Base-by-base conservation (phyloP, 2,329 filamentous ascomycete species). In the Alternaria brassicicola region DNA sequence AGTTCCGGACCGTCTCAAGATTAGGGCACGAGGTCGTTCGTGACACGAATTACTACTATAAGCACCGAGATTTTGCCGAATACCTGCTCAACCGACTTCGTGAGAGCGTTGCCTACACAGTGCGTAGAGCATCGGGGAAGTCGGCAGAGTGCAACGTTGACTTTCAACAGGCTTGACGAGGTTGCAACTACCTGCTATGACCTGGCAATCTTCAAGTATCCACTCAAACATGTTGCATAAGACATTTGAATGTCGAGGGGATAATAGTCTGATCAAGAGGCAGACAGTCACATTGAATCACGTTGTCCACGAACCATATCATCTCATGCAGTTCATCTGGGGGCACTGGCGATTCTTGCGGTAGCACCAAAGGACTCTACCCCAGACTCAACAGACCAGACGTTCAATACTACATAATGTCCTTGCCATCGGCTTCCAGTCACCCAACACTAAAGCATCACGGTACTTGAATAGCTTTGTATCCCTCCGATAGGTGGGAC, bases 11-110 rank as follows among this genome's bases (percentile, higher is more conserved):
- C 19, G 30, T 47, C 28, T 47, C 43, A 33, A 33, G 28, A 17
- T 33, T 33, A 33, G 43, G 10, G 43, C 43, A 46, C 30, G 28
- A 46, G 28, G 17, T 33, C 28, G 28, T 46, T 46, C 17, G 43
- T 28, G 19, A 28, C 43, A 33, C 43, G 30, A 33, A 23, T 35
- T 15, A 31, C 19, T 31, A 15, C 43, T 35, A 25, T 28, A 31
- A 33, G 21, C 31, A 47, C 43, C 43, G 30, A 47, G 43, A 35
- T 47, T 47, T 47, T 13, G 13, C 43, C 43, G 43, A 47, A 47
- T 35, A 47, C 28, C 30, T 35, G 30, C 8, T 47, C 19, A 10
- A 23, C 28, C 25, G 43, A 46, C 43, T 47, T 46, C 15, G 28
- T 47, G 43, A 35, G 43, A 47, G 30, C 6, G 17, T 23, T 23